These are phyloP conservation scores for Colletotrichum agaves DNA, from an alignment of 2,329 filamentous ascomycete genomes.

Conservation along the genomic window DNA sequence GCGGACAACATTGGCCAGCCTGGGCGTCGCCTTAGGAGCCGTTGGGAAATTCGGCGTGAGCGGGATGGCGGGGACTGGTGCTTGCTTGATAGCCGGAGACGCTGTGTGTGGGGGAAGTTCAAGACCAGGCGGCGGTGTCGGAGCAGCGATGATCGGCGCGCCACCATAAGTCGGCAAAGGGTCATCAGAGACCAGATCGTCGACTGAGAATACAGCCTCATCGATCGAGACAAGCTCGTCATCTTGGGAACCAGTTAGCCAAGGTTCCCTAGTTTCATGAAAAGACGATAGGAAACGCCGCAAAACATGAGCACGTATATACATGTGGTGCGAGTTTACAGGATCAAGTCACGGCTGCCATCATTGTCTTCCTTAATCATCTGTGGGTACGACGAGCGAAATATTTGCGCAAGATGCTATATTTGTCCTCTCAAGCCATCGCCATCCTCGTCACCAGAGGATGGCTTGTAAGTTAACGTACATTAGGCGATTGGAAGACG, in stretches of 20 bases:
- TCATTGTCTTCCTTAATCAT: conserved; percentile 68
- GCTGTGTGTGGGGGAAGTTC: conserved; percentile 52
- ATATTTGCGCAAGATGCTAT: conserved; percentile 57
- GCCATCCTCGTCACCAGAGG: conserved; percentile 42
- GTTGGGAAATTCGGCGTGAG: conserved; percentile 25
- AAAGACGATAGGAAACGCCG: conserved; percentile 41
- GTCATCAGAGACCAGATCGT: conserved; percentile 75
- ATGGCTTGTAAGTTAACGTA: conserved; percentile 69
- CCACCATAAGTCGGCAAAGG: conserved; percentile 35
- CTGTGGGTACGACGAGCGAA: conserved; percentile 40
- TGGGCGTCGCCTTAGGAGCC: conserved; percentile 41
- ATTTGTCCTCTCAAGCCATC: conserved; percentile 57
- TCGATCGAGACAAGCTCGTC: conserved; percentile 71
- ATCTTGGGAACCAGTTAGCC: conserved; percentile 65
- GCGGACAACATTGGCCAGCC: conserved; percentile 34
- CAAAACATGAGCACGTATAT: conserved; percentile 49
- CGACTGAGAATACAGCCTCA: conserved; percentile 71
- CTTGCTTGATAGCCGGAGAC: conserved; percentile 42
- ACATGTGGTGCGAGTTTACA: conserved; percentile 47
- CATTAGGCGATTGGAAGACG: conserved; percentile 73
- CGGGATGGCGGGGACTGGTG: conserved; percentile 36
- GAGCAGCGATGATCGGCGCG: conserved; percentile 1
- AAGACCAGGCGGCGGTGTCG: conserved; percentile 56
- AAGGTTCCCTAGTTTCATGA: conserved; percentile 35
- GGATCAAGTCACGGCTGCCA: conserved; percentile 66